phyloP scores from a whole-genome alignment of 768 basidiomycete species.

The Calvatia gigantea region DNA sequence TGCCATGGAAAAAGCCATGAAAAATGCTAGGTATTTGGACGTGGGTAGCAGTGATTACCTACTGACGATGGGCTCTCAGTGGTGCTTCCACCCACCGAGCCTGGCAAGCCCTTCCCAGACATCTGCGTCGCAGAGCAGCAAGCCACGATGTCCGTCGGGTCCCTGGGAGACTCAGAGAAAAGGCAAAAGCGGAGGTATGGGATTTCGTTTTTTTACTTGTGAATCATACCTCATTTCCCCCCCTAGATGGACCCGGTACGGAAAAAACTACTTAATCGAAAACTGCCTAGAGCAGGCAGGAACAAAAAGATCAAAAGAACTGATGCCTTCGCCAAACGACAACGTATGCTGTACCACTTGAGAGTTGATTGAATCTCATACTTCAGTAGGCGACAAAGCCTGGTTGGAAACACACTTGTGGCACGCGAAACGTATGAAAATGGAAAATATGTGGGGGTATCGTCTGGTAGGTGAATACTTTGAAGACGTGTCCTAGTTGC shows the following conservation, averaged over 20 bases:
- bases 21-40: conserved; percentile 58
- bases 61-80: conserved; percentile 31
- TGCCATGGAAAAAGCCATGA: conserved; percentile 87
- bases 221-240: neutral
- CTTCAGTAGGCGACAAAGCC: conserved; percentile 63
- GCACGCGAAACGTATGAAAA: conserved; percentile 96
- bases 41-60: neutral
- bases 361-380: neutral
- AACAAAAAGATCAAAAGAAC: conserved; percentile 54
- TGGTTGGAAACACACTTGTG: conserved; percentile 98
- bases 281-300: conserved; percentile 64
- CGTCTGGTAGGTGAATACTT: conserved; percentile 53
- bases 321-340: conserved; percentile 63
- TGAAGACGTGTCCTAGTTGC: neutral
- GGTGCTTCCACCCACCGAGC: conserved; percentile 71
- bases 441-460: conserved; percentile 92
- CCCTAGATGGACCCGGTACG: conserved; percentile 46
- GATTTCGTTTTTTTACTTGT: neutral
- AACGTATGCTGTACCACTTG: conserved; percentile 45
- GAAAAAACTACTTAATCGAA: conserved; percentile 35
- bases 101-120: conserved; percentile 92
- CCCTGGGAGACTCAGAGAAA: conserved; percentile 76
- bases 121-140: conserved; percentile 88
- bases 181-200: conserved; percentile 78
- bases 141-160: conserved; percentile 93